Evolutionary conservation across 805 yeast genomes (phyloP).

Genomic region (Zygotorulaspora sp.): DNA sequence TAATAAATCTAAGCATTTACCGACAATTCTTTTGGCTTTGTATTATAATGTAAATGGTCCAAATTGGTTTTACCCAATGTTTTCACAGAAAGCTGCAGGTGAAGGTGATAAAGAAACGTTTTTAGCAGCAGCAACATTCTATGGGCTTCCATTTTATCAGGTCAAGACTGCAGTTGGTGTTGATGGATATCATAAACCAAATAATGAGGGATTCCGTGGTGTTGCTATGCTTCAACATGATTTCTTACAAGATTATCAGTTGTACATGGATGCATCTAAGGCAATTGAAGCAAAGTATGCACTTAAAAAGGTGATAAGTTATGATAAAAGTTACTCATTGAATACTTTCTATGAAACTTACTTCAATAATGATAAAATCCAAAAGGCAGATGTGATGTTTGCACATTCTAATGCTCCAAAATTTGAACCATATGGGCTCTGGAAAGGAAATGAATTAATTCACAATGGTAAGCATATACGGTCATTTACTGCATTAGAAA

Average conservation of each 20-base stretch:
- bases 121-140: constrained; percentile 51
- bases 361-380: constrained; percentile 13
- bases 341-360: constrained; percentile 21
- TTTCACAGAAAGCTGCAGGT: constrained; percentile 77
- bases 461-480: constrained; percentile 25
- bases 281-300: constrained; percentile 16
- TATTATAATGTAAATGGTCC: constrained; percentile 71
- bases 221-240: constrained; percentile 76
- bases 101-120: constrained; percentile 79
- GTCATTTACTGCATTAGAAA: constrained; percentile 20
- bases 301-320: constrained; percentile 11
- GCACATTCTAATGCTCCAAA: constrained; percentile 41
- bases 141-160: constrained; percentile 49
- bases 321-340: constrained; percentile 18
- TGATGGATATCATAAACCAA: constrained; percentile 37
- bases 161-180: constrained; percentile 38
- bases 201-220: constrained; percentile 47
- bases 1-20: constrained; percentile 56
- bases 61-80: constrained; percentile 58
- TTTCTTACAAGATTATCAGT: constrained; percentile 54
- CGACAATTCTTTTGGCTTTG: constrained; percentile 53
- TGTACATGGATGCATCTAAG: constrained; percentile 18
- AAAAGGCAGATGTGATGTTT: constrained; percentile 28
- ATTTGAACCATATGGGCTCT: constrained; percentile 35
- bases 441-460: constrained; percentile 21